Evolutionary conservation across 1,284 basidiomycete species (phyloP).

Genomic region (Melampsora larici-populina): DNA sequence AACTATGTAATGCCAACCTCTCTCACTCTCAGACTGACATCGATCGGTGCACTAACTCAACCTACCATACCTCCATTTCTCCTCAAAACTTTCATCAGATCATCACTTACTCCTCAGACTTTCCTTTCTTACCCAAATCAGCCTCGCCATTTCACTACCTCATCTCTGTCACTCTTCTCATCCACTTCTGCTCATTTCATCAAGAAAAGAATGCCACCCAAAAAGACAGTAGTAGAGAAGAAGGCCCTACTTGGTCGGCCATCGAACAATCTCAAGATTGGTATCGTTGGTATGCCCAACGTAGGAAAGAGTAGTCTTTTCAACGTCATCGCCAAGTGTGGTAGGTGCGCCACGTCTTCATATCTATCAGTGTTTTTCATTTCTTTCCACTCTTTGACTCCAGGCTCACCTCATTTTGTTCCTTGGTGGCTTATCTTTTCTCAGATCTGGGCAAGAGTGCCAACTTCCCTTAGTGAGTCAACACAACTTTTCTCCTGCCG

Average conservation of each 20-base stretch:
- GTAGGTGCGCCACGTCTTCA: constrained; percentile 53
- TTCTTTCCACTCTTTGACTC: neutral
- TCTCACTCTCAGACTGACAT: no score
- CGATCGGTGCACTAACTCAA: no score
- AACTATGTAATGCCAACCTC: no score
- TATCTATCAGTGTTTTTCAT: neutral
- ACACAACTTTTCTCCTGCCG: constrained; percentile 27
- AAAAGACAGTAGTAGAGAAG: constrained; percentile 71
- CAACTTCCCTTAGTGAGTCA: constrained; percentile 86
- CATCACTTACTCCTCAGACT: no score
- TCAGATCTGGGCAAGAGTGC: constrained; percentile 91
- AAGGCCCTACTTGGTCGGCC: constrained; percentile 81
- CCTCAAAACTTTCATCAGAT: no score
- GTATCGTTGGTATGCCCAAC: constrained; percentile 95
- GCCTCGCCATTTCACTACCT: neutral
- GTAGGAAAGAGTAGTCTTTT: constrained; percentile 60
- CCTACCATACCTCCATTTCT: no score
- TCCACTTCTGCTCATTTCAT: constrained; percentile 25
- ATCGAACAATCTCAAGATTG: constrained; percentile 85
- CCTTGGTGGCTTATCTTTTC: constrained; percentile 44
- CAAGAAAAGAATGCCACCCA: constrained; percentile 71
- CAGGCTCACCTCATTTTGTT: neutral
- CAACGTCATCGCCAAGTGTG: constrained; percentile 90
- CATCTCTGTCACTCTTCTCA: constrained; percentile 6
- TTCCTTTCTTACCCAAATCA: neutral